Percentiles rank a stretch among this genome's conserved stretches.
Conservation (phyloP, 768 basidiomycete species). For the Boletales sp. region DNA sequence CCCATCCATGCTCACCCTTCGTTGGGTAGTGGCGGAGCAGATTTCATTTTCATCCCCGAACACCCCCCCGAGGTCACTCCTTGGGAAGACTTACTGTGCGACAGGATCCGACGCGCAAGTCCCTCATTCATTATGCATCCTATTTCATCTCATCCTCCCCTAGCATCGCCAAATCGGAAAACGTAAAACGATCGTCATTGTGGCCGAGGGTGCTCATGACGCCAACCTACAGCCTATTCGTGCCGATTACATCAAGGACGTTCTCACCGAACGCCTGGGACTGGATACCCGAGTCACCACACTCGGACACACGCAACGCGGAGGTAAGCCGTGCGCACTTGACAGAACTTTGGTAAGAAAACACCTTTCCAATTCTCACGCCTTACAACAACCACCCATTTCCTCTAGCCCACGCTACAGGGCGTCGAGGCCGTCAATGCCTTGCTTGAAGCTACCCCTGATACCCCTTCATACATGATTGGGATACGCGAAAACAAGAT, state of each 20-base stretch:
- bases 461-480: conserved; percentile 96
- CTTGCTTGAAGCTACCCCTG: conserved; percentile 78
- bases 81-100: conserved; percentile 95
- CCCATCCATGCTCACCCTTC: conserved; percentile 7
- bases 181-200: conserved; percentile 97
- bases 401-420: conserved; percentile 86
- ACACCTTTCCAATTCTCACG: background rate
- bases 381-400: conserved; percentile 1
- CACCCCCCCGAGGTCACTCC: conserved; percentile 70
- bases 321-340: conserved; percentile 88
- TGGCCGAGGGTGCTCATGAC: conserved; percentile 96
- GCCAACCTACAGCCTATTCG: conserved; percentile 85
- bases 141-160: conserved; percentile 1
- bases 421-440: conserved; percentile 91
- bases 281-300: conserved; percentile 97
- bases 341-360: conserved; percentile 84
- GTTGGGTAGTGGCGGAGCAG: conserved; percentile 71
- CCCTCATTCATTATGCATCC: background rate
- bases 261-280: conserved; percentile 80
- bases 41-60: conserved; percentile 98
- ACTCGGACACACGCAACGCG: conserved; percentile 94
- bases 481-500: conserved; percentile 96
- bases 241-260: conserved; percentile 86
- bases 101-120: conserved; percentile 71
- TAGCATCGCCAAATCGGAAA: conserved; percentile 92